Evolutionary conservation across 768 basidiomycete genomes (phyloP), one percentile per base, ranked within the genome.

Genomic region (Kwoniella sp.): DNA sequence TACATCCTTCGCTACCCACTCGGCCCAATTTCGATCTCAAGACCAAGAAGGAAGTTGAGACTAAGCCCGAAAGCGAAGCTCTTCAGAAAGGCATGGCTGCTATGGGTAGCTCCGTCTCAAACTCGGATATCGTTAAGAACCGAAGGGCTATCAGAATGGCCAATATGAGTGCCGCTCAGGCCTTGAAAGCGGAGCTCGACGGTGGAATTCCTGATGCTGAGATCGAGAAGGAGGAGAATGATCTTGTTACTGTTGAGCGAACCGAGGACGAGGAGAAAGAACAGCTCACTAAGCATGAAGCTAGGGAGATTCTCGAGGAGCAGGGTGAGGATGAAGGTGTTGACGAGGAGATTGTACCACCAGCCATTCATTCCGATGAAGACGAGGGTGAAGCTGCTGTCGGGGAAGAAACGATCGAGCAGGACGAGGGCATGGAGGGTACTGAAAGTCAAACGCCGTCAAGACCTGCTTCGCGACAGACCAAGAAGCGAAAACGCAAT

Each of bases 141-240:
- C 87, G 92, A 46, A 86, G 87, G 67, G 91, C 90, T 25, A 91
- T 96, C 68, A 87, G 94, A 64, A 88, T 95, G 86, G 95, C 95
- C 27, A 98, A 98, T 77, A 86, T 98, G 87, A 91, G 87, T 82
- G 95, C 95, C 49, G 94, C 94, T 59, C 91, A 98, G 78, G 86
- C 88, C 79, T 84, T 98, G 72, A 94, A 91, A 81, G 92, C 91
- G 55, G 91, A 97, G 80, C 80, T 97, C 68, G 85, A 88, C 7
- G 79, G 71, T 54, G 65, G 52, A n/a, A 48, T 24, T 33, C 59
- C 22, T 2, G 65, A 67, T 24, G 53, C 58, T 2, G 49, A 55
- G 12, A 58, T 26, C 9, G 71, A 64, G 17, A 62, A 58, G 4
- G 63, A 47, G 13, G 63, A 47, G 13, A 36, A 25, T 63, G 59